These are phyloP conservation scores for Collybia nuda DNA, from an alignment of 768 basidiomycete genomes.

Conservation along the genomic window DNA sequence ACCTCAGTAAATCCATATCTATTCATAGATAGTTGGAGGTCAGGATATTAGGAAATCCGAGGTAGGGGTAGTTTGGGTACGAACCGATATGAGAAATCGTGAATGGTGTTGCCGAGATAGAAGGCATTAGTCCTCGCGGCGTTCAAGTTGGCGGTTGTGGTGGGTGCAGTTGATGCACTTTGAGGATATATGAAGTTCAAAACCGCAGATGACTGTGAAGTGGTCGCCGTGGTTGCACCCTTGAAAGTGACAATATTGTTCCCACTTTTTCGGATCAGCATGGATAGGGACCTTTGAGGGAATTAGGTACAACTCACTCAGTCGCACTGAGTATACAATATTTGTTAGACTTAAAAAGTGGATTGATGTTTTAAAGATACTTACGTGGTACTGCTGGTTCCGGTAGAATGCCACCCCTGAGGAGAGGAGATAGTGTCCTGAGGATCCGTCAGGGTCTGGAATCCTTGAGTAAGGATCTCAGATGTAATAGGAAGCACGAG, in stretches of 20 bases:
- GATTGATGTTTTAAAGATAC: not conserved
- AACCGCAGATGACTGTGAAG: slow-evolving; percentile 33
- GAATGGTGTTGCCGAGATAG: slow-evolving; percentile 60
- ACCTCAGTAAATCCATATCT: slow-evolving; percentile 54
- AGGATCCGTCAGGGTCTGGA: slow-evolving; percentile 44
- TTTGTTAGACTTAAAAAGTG: not conserved
- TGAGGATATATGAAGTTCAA: slow-evolving; percentile 40
- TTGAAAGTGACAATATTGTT: slow-evolving; percentile 35
- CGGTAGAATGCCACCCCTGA: slow-evolving; percentile 35
- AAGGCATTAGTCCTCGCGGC: slow-evolving; percentile 55
- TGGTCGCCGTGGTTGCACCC: slow-evolving; percentile 21
- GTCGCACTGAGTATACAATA: slow-evolving; percentile 8
- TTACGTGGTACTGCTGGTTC: slow-evolving; percentile 23
- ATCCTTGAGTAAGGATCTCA: slow-evolving; percentile 44
- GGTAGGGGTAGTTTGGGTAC: slow-evolving; percentile 17
- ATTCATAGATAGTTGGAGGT: not conserved
- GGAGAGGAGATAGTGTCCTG: slow-evolving; percentile 48
- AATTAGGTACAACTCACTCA: not conserved
- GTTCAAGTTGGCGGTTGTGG: slow-evolving; percentile 39
- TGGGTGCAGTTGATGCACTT: slow-evolving; percentile 32
- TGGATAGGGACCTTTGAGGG: not conserved
- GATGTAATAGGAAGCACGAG: slow-evolving; percentile 45
- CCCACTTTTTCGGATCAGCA: slow-evolving; percentile 20
- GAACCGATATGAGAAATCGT: slow-evolving; percentile 46
- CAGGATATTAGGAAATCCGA: not conserved